These are phyloP conservation scores for Detonula confervacea DNA, from an alignment of 352 stramenopile genomes.

Conservation along the genomic window DNA sequence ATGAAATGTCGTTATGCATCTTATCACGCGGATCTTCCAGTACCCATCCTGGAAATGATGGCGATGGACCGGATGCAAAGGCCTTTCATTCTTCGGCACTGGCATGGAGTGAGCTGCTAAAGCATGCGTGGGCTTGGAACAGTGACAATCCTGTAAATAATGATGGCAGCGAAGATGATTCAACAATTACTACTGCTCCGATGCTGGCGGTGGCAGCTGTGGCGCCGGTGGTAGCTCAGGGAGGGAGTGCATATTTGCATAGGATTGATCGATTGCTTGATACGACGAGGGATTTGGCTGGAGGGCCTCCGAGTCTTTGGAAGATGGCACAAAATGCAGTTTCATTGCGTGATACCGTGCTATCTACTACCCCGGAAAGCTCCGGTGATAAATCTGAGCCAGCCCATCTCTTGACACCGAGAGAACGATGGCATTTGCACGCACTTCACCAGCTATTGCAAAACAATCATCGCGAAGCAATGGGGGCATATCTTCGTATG, in stretches of 20 bases:
- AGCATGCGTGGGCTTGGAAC: constrained; percentile 67
- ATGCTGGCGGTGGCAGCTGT: constrained; percentile 75
- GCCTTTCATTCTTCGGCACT: constrained; percentile 66
- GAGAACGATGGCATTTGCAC: constrained; percentile 73
- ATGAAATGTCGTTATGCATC: constrained; percentile 68
- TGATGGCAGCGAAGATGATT: too few species aligned
- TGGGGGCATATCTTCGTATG: constrained; percentile 61
- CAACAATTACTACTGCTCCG: constrained; percentile 41
- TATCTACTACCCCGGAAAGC: constrained; percentile 2
- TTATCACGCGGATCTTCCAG: constrained; percentile 71
- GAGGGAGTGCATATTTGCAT: constrained; percentile 61
- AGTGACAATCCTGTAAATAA: neutral
- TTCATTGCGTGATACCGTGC: constrained; percentile 40
- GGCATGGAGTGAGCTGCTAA: constrained; percentile 67
- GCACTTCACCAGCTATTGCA: constrained; percentile 65
- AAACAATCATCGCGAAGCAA: constrained; percentile 66
- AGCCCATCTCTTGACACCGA: constrained; percentile 63
- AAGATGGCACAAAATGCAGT: constrained; percentile 33
- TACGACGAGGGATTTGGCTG: constrained; percentile 1
- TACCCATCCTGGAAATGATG: constrained; percentile 68
- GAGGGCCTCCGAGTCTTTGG: constrained; percentile 27
- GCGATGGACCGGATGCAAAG: constrained; percentile 64
- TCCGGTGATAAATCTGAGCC: constrained; percentile 13
- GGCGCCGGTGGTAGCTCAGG: constrained; percentile 67
- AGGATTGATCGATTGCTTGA: constrained; percentile 65